Evolutionary conservation across 495 filamentous ascomycete species (phyloP).

Genomic region (Podospora conica): DNA sequence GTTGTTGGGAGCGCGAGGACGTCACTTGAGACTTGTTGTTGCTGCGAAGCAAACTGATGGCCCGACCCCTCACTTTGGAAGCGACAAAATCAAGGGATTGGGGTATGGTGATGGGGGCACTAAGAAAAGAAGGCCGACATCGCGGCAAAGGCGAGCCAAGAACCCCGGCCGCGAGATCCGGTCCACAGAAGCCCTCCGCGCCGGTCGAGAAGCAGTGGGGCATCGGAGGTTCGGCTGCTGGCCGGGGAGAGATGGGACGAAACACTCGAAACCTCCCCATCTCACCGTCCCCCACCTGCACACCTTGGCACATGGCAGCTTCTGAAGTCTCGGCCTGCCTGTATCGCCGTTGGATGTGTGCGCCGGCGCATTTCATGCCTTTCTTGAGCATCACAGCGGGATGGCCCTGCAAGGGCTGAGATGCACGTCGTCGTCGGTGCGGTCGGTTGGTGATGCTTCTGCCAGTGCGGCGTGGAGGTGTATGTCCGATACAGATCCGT

Average conservation of each 20-base stretch:
- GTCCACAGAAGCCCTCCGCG: neutral
- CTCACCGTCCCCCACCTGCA: neutral
- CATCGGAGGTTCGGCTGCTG: neutral
- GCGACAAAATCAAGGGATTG: too few relatives aligned
- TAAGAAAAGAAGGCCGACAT: neutral
- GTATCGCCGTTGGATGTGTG: neutral
- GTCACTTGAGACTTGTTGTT: neutral
- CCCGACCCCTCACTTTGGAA: neutral
- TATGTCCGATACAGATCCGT: neutral
- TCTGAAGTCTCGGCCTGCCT: neutral
- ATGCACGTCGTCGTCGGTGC: neutral
- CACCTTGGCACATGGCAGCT: neutral
- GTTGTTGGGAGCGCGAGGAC: neutral
- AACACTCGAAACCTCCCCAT: neutral
- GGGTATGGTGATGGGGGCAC: neutral
- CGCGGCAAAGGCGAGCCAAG: neutral
- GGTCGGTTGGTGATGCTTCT: neutral
- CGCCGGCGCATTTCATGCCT: neutral
- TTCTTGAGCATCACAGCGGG: neutral
- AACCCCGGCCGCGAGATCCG: neutral
- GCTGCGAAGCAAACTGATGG: neutral
- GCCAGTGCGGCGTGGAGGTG: neutral
- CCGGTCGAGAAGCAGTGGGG: conserved; percentile 1
- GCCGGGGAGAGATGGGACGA: conserved; percentile 3
- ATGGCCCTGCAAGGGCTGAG: neutral